A percentile compares a stretch with the other conserved stretches of the same genome.
These are phyloP conservation scores for Calonectria honghensis DNA, from an alignment of 2,329 filamentous ascomycete species.

Conservation along the genomic window DNA sequence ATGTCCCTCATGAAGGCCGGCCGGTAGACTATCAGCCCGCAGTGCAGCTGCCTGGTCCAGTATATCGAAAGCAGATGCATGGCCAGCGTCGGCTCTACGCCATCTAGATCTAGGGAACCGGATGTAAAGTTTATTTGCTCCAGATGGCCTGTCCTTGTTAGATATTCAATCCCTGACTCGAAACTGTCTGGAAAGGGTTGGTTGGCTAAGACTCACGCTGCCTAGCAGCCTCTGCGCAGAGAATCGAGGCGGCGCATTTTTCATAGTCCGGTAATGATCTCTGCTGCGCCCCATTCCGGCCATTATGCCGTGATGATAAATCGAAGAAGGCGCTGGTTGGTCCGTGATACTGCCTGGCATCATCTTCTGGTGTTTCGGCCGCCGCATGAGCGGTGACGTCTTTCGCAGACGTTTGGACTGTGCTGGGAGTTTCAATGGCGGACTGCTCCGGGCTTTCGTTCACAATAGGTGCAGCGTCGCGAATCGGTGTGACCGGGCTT, in stretches of 20 bases:
- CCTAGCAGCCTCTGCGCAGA: conserved; percentile 45
- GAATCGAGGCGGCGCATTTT: conserved; percentile 62
- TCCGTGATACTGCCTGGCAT: conserved; percentile 63
- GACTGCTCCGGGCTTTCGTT: neutral
- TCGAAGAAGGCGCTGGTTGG: conserved; percentile 70
- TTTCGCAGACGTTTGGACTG: neutral
- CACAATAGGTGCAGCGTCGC: neutral
- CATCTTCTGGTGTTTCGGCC: conserved; percentile 18
- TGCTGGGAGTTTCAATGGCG: neutral
- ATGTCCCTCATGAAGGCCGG: conserved; percentile 72
- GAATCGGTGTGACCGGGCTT: neutral
- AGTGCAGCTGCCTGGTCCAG: conserved; percentile 73
- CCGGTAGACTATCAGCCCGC: conserved; percentile 67
- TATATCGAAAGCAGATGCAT: conserved; percentile 70
- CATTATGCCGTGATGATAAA: conserved; percentile 44
- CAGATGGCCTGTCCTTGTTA: conserved; percentile 61
- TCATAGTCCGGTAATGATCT: conserved; percentile 55
- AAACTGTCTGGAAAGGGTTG: neutral
- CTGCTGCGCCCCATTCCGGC: conserved; percentile 49
- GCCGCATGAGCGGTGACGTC: neutral
- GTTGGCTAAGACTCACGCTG: conserved; percentile 43
- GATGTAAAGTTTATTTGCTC: conserved; percentile 68
- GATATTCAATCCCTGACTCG: neutral
- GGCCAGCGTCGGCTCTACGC: conserved; percentile 69
- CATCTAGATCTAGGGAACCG: conserved; percentile 73